Conservation (phyloP, 2,329 filamentous ascomycete species). For the Periconia macrospinosa region DNA sequence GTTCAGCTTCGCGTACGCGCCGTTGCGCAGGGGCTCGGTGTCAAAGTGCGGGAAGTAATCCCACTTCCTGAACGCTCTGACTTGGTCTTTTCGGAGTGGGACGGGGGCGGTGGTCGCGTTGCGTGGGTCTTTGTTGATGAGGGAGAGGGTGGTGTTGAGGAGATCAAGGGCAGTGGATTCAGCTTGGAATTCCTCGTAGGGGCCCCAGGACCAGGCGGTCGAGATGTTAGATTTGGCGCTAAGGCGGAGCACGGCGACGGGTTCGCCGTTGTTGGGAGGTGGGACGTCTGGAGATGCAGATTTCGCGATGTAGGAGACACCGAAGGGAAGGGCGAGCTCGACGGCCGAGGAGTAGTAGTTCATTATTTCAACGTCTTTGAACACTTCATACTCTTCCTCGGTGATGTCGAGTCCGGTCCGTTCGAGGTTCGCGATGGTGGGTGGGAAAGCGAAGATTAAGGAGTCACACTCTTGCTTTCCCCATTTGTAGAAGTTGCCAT, state of each 20-base stretch:
- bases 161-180: conserved; percentile 27
- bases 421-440: conserved; percentile 36
- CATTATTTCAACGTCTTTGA: conserved; percentile 34
- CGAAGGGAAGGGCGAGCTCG: conserved; percentile 37
- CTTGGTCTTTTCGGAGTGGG: conserved; percentile 28
- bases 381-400: conserved; percentile 35
- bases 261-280: conserved; percentile 36
- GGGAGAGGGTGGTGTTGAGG: conserved; percentile 33
- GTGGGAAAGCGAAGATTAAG: conserved; percentile 41
- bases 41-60: conserved; percentile 44
- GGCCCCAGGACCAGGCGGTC: conserved; percentile 42
- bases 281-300: conserved; percentile 23
- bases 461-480: conserved; percentile 38
- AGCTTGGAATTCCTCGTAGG: conserved; percentile 33
- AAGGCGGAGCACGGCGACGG: conserved; percentile 39
- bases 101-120: conserved; percentile 24
- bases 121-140: conserved; percentile 42
- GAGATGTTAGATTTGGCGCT: conserved; percentile 31
- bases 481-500: conserved; percentile 33
- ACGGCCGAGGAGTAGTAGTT: conserved; percentile 43
- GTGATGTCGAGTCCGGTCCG: conserved; percentile 36
- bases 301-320: conserved; percentile 38
- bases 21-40: conserved; percentile 24
- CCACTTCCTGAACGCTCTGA: conserved; percentile 42
- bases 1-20: conserved; percentile 36